phyloP scores from a whole-genome alignment of 2,329 filamentous ascomycete species.

The Pseudogymnoascus sp. region DNA sequence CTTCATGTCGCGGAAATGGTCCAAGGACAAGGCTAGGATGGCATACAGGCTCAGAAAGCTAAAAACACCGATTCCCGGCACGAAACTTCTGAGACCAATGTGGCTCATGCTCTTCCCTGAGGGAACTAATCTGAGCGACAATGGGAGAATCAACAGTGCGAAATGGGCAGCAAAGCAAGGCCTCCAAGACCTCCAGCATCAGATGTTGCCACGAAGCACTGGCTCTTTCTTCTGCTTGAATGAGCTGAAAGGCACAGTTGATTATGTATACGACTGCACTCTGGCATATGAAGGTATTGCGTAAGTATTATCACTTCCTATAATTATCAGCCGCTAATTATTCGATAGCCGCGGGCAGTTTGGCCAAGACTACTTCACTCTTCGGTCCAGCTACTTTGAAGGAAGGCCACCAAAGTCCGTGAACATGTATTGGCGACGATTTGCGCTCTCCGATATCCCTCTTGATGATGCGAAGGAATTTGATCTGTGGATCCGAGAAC shows the following conservation, averaged over 20 bases:
- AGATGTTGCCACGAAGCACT: constrained; percentile 72
- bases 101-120: constrained; percentile 87
- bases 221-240: constrained; percentile 74
- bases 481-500: constrained; percentile 73
- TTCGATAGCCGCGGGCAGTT: constrained; percentile 57
- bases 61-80: constrained; percentile 50
- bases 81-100: constrained; percentile 62
- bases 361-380: constrained; percentile 85
- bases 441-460: constrained; percentile 73
- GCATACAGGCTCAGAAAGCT: constrained; percentile 67
- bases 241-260: constrained; percentile 66
- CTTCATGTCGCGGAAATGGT: constrained; percentile 87
- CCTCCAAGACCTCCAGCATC: constrained; percentile 64
- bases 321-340: constrained; percentile 13
- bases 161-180: constrained; percentile 73
- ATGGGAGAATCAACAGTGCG: constrained; percentile 64
- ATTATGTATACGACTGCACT: constrained; percentile 88
- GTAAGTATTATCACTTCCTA: constrained; percentile 51
- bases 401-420: constrained; percentile 88
- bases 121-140: constrained; percentile 72
- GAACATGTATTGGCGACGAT: constrained; percentile 93
- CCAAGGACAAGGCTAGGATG: constrained; percentile 68
- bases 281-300: constrained; percentile 91
- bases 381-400: constrained; percentile 81
- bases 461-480: constrained; percentile 69